phyloP scores from a whole-genome alignment of 2,329 filamentous ascomycete species.

The Coniella lustricola region DNA sequence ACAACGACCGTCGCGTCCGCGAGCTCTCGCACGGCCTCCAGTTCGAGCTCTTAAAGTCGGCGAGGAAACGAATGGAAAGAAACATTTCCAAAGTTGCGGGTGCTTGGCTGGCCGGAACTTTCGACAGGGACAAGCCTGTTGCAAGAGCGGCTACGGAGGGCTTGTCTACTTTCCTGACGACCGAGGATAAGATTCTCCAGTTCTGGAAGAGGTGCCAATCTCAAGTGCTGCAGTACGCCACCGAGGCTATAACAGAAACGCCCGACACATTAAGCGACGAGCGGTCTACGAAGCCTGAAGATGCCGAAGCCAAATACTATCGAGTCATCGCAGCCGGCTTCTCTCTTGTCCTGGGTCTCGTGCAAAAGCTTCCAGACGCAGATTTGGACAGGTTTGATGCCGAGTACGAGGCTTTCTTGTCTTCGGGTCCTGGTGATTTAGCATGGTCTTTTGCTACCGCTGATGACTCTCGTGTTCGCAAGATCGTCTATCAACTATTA shows the following conservation, averaged over 20 bases:
- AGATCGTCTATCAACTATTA: slow-evolving; percentile 45
- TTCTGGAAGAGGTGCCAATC: slow-evolving; percentile 79
- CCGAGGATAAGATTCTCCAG: slow-evolving; percentile 66
- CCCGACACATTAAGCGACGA: slow-evolving; percentile 81
- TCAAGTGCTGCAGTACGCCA: slow-evolving; percentile 75
- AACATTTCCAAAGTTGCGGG: slow-evolving; percentile 71
- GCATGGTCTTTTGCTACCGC: slow-evolving; percentile 63
- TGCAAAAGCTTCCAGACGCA: slow-evolving; percentile 38
- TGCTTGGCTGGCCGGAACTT: slow-evolving; percentile 85
- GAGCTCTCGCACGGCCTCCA: slow-evolving; percentile 78
- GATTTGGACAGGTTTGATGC: slow-evolving; percentile 55
- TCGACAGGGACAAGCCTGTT: slow-evolving; percentile 75
- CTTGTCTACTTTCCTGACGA: slow-evolving; percentile 66
- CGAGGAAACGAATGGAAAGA: slow-evolving; percentile 76
- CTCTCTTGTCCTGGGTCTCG: slow-evolving; percentile 46
- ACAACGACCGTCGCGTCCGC: slow-evolving; percentile 79
- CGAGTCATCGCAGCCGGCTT: slow-evolving; percentile 58
- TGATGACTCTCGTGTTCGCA: slow-evolving; percentile 48
- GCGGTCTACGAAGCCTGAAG: slow-evolving; percentile 73
- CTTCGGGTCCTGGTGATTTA: slow-evolving; percentile 40
- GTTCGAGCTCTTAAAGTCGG: slow-evolving; percentile 50
- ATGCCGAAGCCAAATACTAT: slow-evolving; percentile 78
- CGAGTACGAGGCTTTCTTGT: slow-evolving; percentile 60
- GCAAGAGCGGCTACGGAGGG: slow-evolving; percentile 72
- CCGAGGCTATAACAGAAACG: slow-evolving; percentile 73